phyloP scores from a whole-genome alignment of 2,329 filamentous ascomycete genomes.

The Colletotrichum musicola region DNA sequence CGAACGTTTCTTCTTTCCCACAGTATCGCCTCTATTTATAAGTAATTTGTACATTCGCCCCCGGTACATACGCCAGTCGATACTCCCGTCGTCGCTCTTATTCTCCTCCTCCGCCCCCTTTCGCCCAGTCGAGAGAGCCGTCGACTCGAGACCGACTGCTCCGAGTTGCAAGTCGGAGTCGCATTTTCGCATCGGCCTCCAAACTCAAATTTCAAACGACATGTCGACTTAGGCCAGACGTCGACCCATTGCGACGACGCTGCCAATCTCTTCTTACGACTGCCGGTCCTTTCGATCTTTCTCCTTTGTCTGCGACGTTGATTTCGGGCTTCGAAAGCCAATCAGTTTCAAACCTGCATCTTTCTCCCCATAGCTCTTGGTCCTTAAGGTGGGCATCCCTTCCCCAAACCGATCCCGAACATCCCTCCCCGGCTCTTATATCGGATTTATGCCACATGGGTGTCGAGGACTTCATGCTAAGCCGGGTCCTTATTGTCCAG shows the following conservation, averaged over 20 bases:
- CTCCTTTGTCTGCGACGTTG: constrained; percentile 20
- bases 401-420: constrained; percentile 28
- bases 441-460: constrained; percentile 15
- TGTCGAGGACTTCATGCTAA: constrained; percentile 25
- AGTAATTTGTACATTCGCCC: constrained; percentile 18
- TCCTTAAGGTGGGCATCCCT: constrained; percentile 32
- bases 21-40: constrained; percentile 13
- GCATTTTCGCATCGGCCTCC: constrained; percentile 24
- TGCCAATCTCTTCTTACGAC: constrained; percentile 17
- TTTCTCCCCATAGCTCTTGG: constrained; percentile 27
- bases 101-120: not conserved
- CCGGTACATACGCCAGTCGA: constrained; percentile 5
- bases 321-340: constrained; percentile 32
- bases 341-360: constrained; percentile 23
- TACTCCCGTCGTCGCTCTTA: not conserved
- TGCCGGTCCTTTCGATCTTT: constrained; percentile 7
- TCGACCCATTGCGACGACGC: constrained; percentile 16
- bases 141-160: not conserved
- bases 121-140: not conserved
- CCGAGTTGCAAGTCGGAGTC: not conserved
- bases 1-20: constrained; percentile 30
- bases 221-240: constrained; percentile 27
- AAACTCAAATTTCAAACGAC: constrained; percentile 22
- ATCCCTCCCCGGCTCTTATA: constrained; percentile 26
- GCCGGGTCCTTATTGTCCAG: constrained; percentile 8